Percentiles rank a stretch among this genome's conserved stretches.
phyloP scores from a whole-genome alignment of 2,329 filamentous ascomycete genomes.

The Trichoderma breve region DNA sequence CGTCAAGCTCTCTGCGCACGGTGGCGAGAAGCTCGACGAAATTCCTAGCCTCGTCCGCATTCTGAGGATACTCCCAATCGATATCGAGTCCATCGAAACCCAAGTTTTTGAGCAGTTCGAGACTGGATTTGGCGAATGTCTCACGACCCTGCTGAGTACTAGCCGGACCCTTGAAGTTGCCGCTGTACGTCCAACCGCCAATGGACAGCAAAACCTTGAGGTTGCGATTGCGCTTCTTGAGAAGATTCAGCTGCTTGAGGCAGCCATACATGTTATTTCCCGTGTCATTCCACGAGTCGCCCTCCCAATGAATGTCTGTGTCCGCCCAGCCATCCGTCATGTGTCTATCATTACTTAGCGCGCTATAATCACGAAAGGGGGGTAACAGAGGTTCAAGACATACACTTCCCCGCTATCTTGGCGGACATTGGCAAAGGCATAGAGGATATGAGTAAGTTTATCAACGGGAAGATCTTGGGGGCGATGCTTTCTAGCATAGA shows the following conservation, averaged over 20 bases:
- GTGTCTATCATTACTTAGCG: conserved; percentile 33
- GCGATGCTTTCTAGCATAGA: conserved; percentile 82
- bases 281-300: conserved; percentile 66
- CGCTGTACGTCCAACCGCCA: conserved; percentile 88
- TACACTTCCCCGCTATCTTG: conserved; percentile 77
- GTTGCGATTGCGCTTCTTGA: conserved; percentile 78
- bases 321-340: conserved; percentile 64
- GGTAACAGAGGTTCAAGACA: conserved; percentile 23
- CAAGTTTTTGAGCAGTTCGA: conserved; percentile 73
- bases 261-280: conserved; percentile 86
- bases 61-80: conserved; percentile 67
- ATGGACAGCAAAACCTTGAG: conserved; percentile 84
- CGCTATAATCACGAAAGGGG: conserved; percentile 13
- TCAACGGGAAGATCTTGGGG: conserved; percentile 79
- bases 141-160: conserved; percentile 67
- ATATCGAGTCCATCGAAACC: conserved; percentile 74
- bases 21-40: conserved; percentile 59
- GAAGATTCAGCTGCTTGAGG: conserved; percentile 81
- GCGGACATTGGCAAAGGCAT: conserved; percentile 84
- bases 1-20: conserved; percentile 57
- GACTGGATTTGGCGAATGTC: conserved; percentile 70
- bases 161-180: conserved; percentile 75
- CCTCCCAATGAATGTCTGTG: conserved; percentile 70
- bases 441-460: conserved; percentile 84
- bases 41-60: conserved; percentile 52